Evolutionary conservation across 2,329 filamentous ascomycete genomes (phyloP), one percentile per base, ranked within the genome.

Genomic region (Mycosphaerella sp.): DNA sequence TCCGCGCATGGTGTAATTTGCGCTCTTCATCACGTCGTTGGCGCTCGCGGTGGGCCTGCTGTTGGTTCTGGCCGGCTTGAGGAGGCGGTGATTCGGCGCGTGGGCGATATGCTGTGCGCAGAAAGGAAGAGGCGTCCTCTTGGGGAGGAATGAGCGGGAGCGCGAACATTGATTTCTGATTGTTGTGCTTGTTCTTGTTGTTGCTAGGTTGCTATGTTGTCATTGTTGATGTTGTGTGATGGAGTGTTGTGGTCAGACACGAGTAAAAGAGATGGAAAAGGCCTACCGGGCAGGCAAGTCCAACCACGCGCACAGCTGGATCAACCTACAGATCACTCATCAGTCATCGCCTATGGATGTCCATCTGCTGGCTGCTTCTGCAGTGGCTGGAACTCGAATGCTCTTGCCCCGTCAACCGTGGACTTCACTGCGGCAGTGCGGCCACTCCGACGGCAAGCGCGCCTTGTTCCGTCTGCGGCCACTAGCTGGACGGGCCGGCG

Each of bases 1-100:
- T 77, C 54, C 79, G 69, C 50, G 77, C 59, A 41, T 64, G 61
- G 35, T 66, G 60, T 12, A 67, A 61, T 50, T 64, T 60, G 37
- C 63, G 59, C 34, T 60, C 60, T 52, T 64, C 63, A 55, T 66
- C 62, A 59, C 68, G 65, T 53, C 60, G 50, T 57, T 63, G 57
- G 53, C 68, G 60, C 44, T 64, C 58, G 49, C 60, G 57, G 45
- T 59, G 52, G 10, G 50, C 53, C 18, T 62, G 61, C n/a, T 61
- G 63, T 21, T 47, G 58, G 40, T 58, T 56, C 17, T 62, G 61
- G 34, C 45, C 50, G 28, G 51, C 35, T 21, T 42, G 49, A 37
- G 54, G 62, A 7, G 58, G 62, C 14, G 59, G 61, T 13, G 61
- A 64, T 42, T 60, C 58, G 41, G 62, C 56, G 51, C 55, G 62